Evolutionary conservation across 495 filamentous ascomycete genomes (phyloP), one percentile per base, ranked within the genome.

Genomic region (Paragyromitra xinjiangensis): DNA sequence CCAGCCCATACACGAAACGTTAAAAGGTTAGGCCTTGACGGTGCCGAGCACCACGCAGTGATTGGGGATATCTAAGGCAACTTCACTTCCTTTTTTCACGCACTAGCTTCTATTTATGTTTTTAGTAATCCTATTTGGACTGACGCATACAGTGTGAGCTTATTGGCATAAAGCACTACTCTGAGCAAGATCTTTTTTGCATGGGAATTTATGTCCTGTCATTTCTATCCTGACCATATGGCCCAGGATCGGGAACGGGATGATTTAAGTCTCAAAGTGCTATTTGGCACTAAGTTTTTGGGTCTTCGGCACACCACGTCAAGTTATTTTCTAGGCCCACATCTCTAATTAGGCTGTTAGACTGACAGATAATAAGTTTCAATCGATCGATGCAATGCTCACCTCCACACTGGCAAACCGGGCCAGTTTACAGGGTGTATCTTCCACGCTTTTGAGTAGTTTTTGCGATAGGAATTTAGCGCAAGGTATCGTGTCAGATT

Each of bases 371-470:
- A 45, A 12, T 71, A 65, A 7, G 37, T 29, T n/a, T 50, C 6
- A 61, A 66, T 61, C 61, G 74, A 59, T 64, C 68, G 74, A 73
- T 66, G 29, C 42, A 59, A 40, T 71, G n/a, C 37, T 16, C 37
- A 12, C 42, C 19, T 14, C 37, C 56, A 40, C 62, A 73, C 39
- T 50, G 12, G n/a, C 16, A 70, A 24, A 44, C 5, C 59, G 19
- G 40, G 50, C 9, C 40, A 73, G 42, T 42, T 14, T 61, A 66
- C 14, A 26, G 22, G 11, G 48, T 37, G 42, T 40, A 39, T 34
- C 11, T 64, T 45, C 7, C 12, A 64, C 40, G n/a, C 9, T 39
- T 45, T 39, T 48, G 14, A 37, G 8, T 59, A 62, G 34, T 39
- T 66, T 70, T 73, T 61, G 40, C 14, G 50, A 77, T 8, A 53